Conservation (phyloP, 768 basidiomycete genomes). For the Pleurotus salmoneostramineus region DNA sequence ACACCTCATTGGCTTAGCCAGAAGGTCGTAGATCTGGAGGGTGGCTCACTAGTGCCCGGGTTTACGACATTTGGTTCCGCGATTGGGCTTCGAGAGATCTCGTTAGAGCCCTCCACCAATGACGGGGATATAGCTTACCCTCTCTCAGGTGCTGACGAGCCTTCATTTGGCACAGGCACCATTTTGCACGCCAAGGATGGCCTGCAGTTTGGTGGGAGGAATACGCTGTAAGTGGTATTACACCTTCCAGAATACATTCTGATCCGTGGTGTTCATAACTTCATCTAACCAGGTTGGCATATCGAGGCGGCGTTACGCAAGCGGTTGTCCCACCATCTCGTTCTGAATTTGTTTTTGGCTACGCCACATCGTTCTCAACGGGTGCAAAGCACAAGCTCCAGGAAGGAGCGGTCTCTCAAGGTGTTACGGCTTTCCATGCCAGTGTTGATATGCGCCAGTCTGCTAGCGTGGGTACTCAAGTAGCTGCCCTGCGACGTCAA, state of each 20-base stretch:
- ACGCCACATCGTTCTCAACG: conserved; percentile 59
- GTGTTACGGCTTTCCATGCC: conserved; percentile 64
- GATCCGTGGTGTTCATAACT: not conserved
- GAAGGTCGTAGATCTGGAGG: conserved; percentile 48
- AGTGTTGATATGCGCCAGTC: conserved; percentile 28
- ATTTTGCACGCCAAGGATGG: conserved; percentile 64
- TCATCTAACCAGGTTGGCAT: conserved; percentile 51
- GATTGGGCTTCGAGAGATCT: conserved; percentile 70
- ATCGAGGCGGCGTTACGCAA: conserved; percentile 69
- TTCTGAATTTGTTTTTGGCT: conserved; percentile 53
- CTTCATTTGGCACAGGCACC: conserved; percentile 33
- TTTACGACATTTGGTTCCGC: conserved; percentile 60
- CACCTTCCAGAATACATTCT: conserved; percentile 11
- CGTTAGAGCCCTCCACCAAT: conserved; percentile 55
- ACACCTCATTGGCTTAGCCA: not conserved
- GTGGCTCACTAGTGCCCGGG: conserved; percentile 60
- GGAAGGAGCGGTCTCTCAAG: conserved; percentile 59
- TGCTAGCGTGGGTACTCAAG: conserved; percentile 59
- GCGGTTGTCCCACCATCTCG: conserved; percentile 60
- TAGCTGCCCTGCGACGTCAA: conserved; percentile 48
- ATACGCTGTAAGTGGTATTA: conserved; percentile 38
- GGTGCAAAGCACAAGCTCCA: conserved; percentile 58
- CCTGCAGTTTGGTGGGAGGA: conserved; percentile 48
- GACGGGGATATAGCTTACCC: conserved; percentile 63
- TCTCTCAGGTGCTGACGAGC: conserved; percentile 28